Conservation (phyloP, 2,329 filamentous ascomycete genomes). For the Cryphonectria nitschkei region DNA sequence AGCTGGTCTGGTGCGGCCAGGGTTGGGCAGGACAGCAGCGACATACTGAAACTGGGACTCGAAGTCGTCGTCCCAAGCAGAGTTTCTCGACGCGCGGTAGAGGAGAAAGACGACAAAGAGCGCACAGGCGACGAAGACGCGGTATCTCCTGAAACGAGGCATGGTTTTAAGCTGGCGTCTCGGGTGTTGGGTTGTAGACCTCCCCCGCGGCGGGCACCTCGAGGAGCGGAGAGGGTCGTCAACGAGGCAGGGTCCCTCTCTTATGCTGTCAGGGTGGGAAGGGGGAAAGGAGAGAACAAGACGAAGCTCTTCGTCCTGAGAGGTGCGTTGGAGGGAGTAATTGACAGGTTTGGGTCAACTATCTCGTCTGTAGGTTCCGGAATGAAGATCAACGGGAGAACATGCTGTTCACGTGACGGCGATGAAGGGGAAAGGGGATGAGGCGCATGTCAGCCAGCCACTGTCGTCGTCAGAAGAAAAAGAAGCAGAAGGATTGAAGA, state of each 20-base stretch:
- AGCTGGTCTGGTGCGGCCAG: slow-evolving; percentile 8
- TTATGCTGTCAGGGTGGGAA: background rate
- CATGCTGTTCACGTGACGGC: background rate
- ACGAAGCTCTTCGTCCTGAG: too few species aligned
- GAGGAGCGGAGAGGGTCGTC: background rate
- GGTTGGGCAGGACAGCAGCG: slow-evolving; percentile 12
- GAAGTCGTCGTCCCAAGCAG: slow-evolving; percentile 37
- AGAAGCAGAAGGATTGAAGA: background rate
- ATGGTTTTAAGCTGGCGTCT: background rate
- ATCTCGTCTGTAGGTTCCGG: background rate
- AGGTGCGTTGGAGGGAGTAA: too few species aligned
- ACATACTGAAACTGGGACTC: slow-evolving; percentile 23
- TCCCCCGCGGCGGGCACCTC: background rate
- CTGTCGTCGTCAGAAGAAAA: background rate
- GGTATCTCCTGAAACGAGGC: slow-evolving; percentile 55
- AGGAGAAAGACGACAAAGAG: slow-evolving; percentile 58
- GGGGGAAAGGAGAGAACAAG: too few species aligned
- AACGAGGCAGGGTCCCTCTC: background rate
- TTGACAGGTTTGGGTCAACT: background rate
- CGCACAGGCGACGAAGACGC: slow-evolving; percentile 61
- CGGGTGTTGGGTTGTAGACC: background rate
- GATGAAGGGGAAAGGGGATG: background rate
- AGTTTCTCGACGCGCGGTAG: slow-evolving; percentile 52
- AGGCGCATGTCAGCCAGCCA: background rate
- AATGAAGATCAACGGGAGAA: background rate